These are phyloP conservation scores for Tritrichomonas foetus DNA, from an alignment of 208 protist genomes.

Conservation along the genomic window DNA sequence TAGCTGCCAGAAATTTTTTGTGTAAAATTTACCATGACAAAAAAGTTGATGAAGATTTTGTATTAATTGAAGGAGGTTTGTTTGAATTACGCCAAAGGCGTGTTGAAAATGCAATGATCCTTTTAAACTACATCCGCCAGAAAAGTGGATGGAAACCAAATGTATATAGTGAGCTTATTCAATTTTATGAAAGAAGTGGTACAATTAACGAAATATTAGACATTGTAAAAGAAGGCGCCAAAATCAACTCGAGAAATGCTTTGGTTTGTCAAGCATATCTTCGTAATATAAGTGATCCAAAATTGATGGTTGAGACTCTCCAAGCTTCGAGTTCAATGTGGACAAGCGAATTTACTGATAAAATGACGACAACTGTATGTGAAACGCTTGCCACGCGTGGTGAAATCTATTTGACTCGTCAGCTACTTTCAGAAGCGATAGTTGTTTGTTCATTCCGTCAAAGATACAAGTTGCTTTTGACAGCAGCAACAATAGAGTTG, in stretches of 20 bases:
- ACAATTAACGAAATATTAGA: neutral
- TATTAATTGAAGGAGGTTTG: neutral
- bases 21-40: neutral
- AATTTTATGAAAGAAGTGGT: neutral
- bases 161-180: neutral
- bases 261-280: neutral
- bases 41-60: neutral
- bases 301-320: neutral
- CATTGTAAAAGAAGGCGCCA: neutral
- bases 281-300: neutral
- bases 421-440: neutral
- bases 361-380: neutral
- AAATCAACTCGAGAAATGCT: neutral
- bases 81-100: conserved; percentile 18
- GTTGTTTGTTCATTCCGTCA: neutral
- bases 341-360: neutral
- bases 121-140: neutral
- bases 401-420: neutral
- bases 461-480: neutral
- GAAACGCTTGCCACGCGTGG: neutral
- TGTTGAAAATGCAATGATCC: neutral
- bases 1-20: neutral
- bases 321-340: neutral
- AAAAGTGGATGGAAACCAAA: neutral
- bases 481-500: neutral